Base-by-base conservation (phyloP, 192 early-diverging fungal species). In the Hyaloraphidium curvatum region DNA sequence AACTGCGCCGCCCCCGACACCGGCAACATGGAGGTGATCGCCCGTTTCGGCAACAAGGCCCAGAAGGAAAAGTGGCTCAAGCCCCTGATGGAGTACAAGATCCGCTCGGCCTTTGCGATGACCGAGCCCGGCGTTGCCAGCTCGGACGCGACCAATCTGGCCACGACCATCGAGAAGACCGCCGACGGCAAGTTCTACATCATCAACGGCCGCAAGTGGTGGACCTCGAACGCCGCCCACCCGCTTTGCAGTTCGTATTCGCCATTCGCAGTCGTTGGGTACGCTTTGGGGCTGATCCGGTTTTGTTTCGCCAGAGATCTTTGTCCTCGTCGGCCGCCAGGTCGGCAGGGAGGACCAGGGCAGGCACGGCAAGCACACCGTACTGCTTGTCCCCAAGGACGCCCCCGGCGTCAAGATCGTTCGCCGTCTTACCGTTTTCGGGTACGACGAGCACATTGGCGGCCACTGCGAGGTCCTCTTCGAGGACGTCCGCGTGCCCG, bases 1-100 rank as follows among this genome's bases (percentile, higher is more conserved):
- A 94, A 95, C 80, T 89, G 87, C 68, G 74, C 78, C 37, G 87
- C 89, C 19, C 91, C 91, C 13, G 91, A 95, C 60, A 94, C 94
- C 2, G 94, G 94, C 53, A 98, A 98, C 75, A 98, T 98, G 91
- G 94, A 98, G 61, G 89, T 98, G 37, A 80, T 98, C 55, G 87
- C 86, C 30, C 92, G 92, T 67, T 98, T 92, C 67, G 94, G 94
- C 43, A 76, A 72, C 14, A 56, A 66, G n/a, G 82, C 62, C 31
- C 94, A 98, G 63, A 94, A 98, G 70, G 53, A 71, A 30, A 62
- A 66, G 39, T 89, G 82, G 76, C 68, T 87, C 14, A 56, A 63
- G 31, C 94, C 94, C 7, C 70, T 98, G 51, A 62, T 98, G 70
- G 73, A 82, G 21, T 89, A 89, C 43, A 65, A 81, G 68, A 91